Base-by-base conservation (phyloP, 768 basidiomycete species). In the Hirschioporus abietinus region DNA sequence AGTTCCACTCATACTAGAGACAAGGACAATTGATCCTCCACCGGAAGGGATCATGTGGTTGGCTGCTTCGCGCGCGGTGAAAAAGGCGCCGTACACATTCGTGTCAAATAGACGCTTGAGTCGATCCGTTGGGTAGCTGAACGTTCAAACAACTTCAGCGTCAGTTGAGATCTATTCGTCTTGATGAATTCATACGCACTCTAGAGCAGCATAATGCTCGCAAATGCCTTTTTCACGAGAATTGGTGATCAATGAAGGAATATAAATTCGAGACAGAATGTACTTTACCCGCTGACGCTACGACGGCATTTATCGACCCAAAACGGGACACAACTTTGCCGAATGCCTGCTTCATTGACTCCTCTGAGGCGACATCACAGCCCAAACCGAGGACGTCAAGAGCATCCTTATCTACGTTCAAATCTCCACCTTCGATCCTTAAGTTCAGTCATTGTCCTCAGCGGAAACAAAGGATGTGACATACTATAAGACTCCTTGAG, bases 61-160 rank as follows among this genome's bases (percentile, higher is more conserved):
- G 60, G 95, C 96, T 1, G 92, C 96, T 77, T 98, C 95, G 30
- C 96, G 89, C 10, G 96, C 96, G 23, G 95, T 96, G 79, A 90
- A 96, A 80, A 93, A 96, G 17, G 88, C 88, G 65, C 95, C 96
- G 75, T 97, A 93, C 58, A 98, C 92, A 73, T 98, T 98, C 81
- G 97, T 87, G 72, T 95, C 93, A 74, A 90, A 92, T 65, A 99
- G 79, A 65, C 87, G 86, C 75, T 89, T 89, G 72, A 94, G 86
- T 64, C 91, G 89, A 68, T 94, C 90, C 64, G 88, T 86, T 1
- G 96, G 96, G 79, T 98, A 95, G 60, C 91, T 92, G 8, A 30
- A 30, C 30, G 8, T 66, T 63, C 23, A 26, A 57, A 24, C 23
- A 34, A 61, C 17, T 61, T 15, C 4, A 24, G 60, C 15, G 20